Percentiles rank a stretch among this genome's conserved stretches.
Conservation (phyloP, 768 basidiomycete genomes). For the Pulveroboletus sp. region DNA sequence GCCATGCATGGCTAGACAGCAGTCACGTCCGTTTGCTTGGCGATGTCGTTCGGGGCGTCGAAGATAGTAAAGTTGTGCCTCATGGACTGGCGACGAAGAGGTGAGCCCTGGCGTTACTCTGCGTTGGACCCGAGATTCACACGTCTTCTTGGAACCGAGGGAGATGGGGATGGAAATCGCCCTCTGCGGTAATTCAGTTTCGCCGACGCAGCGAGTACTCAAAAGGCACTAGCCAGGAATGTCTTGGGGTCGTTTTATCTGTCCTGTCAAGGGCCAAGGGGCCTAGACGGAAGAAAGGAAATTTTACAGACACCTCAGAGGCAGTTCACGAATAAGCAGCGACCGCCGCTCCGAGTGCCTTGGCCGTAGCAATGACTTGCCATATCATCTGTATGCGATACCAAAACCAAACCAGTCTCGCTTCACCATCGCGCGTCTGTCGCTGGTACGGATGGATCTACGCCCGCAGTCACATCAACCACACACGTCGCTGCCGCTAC, state of each 20-base stretch:
- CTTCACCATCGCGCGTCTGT: slow-evolving; percentile 40
- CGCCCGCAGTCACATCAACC: background rate
- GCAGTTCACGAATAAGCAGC: slow-evolving; percentile 53
- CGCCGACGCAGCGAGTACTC: too few species aligned
- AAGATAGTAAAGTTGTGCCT: slow-evolving; percentile 9
- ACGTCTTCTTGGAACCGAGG: slow-evolving; percentile 44
- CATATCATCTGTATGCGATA: background rate
- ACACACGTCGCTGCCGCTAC: too few species aligned
- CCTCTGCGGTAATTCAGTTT: too few species aligned
- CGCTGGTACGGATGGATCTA: slow-evolving; percentile 54
- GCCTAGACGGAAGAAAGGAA: slow-evolving; percentile 36
- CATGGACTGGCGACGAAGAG: slow-evolving; percentile 6
- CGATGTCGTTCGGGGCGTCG: background rate
- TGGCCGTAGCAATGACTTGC: slow-evolving; percentile 48
- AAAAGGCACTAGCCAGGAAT: too few species aligned
- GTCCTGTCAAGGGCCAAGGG: slow-evolving; percentile 24
- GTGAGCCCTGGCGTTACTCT: slow-evolving; percentile 30
- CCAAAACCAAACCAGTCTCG: background rate
- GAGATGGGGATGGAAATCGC: slow-evolving; percentile 29
- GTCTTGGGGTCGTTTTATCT: too few species aligned
- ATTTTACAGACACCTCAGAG: too few species aligned
- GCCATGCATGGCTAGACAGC: slow-evolving; percentile 41
- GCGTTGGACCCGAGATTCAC: slow-evolving; percentile 30
- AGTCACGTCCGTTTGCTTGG: slow-evolving; percentile 32
- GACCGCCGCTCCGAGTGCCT: slow-evolving; percentile 51